Evolutionary conservation across 257 asterid species (phyloP).

Genomic region (Rauvolfia tetraphylla): DNA sequence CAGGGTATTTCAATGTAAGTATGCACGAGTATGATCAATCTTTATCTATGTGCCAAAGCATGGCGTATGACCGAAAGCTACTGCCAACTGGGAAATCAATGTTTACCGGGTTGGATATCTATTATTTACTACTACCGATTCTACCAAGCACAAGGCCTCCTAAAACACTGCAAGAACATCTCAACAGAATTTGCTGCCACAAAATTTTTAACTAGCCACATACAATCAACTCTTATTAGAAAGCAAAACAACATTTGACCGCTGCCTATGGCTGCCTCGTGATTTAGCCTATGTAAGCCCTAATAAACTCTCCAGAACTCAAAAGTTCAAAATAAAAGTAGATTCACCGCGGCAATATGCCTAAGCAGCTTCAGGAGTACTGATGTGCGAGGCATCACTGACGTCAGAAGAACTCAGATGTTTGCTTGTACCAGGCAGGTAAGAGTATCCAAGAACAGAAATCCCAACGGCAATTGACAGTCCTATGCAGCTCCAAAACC

Average conservation of each 20-base stretch:
- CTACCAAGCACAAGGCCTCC: not conserved
- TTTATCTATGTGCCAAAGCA: no score
- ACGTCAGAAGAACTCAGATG: constrained; percentile 19
- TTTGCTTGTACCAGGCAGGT: constrained; percentile 37
- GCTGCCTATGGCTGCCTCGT: not conserved
- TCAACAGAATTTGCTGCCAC: not conserved
- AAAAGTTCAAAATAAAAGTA: not conserved
- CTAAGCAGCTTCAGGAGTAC: constrained; percentile 26
- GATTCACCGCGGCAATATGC: not conserved
- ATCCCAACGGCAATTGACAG: constrained; percentile 48
- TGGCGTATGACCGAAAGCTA: no score
- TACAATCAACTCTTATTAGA: not conserved
- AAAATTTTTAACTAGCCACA: not conserved
- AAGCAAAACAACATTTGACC: not conserved
- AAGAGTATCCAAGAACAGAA: constrained; percentile 45
- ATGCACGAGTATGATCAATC: no score
- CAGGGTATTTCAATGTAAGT: no score
- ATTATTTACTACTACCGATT: not conserved
- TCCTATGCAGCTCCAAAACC: constrained; percentile 70
- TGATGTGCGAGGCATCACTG: constrained; percentile 21
- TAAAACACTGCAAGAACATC: not conserved
- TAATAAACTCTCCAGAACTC: not conserved
- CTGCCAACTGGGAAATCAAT: not conserved
- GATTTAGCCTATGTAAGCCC: not conserved
- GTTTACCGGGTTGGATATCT: not conserved